Evolutionary conservation across 1,284 basidiomycete genomes (phyloP), one percentile per base, ranked within the genome.

Genomic region (Ceratobasidium sp.): DNA sequence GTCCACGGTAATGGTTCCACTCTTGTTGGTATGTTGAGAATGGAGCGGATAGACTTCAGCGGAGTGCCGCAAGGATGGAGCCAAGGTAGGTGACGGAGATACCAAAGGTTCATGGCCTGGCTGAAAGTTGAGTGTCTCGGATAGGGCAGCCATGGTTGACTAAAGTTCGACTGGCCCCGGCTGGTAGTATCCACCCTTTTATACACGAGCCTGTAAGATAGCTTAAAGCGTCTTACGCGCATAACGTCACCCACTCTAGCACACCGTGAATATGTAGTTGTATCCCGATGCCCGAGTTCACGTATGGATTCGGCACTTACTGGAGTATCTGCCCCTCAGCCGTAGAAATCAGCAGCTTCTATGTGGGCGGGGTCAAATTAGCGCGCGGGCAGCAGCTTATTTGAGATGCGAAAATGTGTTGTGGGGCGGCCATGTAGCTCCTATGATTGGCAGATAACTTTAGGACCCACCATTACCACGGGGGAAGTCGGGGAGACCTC

Each of bases 11-110:
- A 76, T 46, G 0, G 63, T 58, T 33, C 20, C 18, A 4, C n/a
- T 51, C 20, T 10, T 9, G 7, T 6, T 33, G 20, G 44, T 67
- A 28, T 44, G 15, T 15, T 58, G 51, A 39, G 39, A 15, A 18
- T 58, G 20, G 5, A 44, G 20, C 15, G 53, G 49, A 33, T 55
- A 51, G 39, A 12, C 33, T 15, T 67, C 73, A 20, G 61, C 40
- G 15, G 73, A 76, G 23, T 76, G 73, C 28, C 63, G 60, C n/a
- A 76, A 33, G 0, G 73, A 76, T 28, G 73, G 73, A 26, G 73
- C 51, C 23, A 76, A 51, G 23, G 73, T 76, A 42, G 73, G 73
- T 6, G 73, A 76, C 10, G 73, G 73, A 5, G 73, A 76, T 3
- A 39, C 49, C 12, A 64, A 44, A 55, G 63, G 40, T 5, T 58